phyloP scores from a whole-genome alignment of 2,329 filamentous ascomycete species.

The Davidsoniella australis region DNA sequence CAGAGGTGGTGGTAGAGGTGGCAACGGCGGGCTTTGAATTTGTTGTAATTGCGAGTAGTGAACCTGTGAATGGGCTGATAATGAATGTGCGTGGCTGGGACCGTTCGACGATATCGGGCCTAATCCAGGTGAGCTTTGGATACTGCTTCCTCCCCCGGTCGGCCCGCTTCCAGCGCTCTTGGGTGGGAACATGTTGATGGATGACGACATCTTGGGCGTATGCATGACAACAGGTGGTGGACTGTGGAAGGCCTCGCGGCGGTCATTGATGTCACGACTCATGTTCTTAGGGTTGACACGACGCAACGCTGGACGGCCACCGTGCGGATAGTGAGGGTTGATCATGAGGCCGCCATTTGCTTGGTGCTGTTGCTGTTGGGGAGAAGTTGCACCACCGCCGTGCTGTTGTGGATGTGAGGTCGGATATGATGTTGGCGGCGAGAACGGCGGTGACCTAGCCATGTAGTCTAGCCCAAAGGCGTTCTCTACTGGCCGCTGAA shows the following conservation, averaged over 20 bases:
- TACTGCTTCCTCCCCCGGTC: too few relatives aligned
- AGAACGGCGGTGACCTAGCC: constrained; percentile 3
- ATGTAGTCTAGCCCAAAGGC: too few relatives aligned
- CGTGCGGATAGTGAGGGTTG: background rate
- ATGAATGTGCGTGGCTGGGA: too few relatives aligned
- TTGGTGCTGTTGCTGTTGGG: too few relatives aligned
- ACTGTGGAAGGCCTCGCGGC: constrained; percentile 7
- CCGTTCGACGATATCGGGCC: too few relatives aligned
- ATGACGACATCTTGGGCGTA: constrained; percentile 23
- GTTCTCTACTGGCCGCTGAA: too few relatives aligned
- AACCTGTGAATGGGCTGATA: too few relatives aligned
- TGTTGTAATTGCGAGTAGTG: too few relatives aligned
- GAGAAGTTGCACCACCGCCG: too few relatives aligned
- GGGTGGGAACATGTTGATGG: constrained; percentile 19
- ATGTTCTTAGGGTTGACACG: constrained; percentile 2
- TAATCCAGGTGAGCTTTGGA: too few relatives aligned
- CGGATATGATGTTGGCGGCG: constrained; percentile 18
- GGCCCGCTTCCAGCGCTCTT: constrained; percentile 11
- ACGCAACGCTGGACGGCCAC: background rate
- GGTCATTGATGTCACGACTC: constrained; percentile 5
- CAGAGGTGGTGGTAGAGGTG: constrained; percentile 1
- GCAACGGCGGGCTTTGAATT: constrained; percentile 1
- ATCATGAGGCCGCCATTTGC: background rate
- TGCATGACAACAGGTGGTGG: constrained; percentile 14
- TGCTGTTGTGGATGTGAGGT: constrained; percentile 16